A percentile compares a stretch with the other conserved stretches of the same genome.
phyloP scores from a whole-genome alignment of 768 basidiomycete genomes.

The Tremella mesenterica region DNA sequence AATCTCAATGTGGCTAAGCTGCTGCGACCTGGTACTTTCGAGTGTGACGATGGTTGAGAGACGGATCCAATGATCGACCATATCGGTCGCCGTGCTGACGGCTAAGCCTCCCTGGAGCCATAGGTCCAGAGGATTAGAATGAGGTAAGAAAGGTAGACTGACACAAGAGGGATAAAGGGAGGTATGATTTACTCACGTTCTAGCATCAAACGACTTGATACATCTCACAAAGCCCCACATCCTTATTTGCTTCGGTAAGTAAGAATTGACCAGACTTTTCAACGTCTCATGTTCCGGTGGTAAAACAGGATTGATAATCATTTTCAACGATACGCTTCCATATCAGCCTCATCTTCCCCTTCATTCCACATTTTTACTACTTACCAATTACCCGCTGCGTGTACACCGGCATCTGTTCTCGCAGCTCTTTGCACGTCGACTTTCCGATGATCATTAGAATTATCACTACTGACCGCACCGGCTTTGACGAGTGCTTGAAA shows the following conservation, averaged over 20 bases:
- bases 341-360: not conserved
- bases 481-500: constrained; percentile 80
- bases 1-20: too few species aligned
- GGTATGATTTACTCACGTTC: constrained; percentile 40
- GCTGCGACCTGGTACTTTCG: too few species aligned
- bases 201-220: constrained; percentile 47
- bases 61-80: too few species aligned
- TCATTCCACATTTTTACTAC: constrained; percentile 30
- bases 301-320: constrained; percentile 65
- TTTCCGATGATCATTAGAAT: constrained; percentile 81
- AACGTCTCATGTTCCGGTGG: constrained; percentile 49
- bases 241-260: constrained; percentile 82
- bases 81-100: too few species aligned
- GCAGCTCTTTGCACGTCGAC: constrained; percentile 79
- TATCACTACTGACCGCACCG: constrained; percentile 90
- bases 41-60: too few species aligned
- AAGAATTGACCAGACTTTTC: constrained; percentile 65
- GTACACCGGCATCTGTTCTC: constrained; percentile 92
- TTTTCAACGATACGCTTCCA: constrained; percentile 54
- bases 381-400: constrained; percentile 93
- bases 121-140: too few species aligned
- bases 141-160: not conserved
- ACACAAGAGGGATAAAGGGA: not conserved
- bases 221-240: constrained; percentile 77
- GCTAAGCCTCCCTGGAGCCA: too few species aligned